Percentiles rank a stretch among this genome's conserved stretches.
These are phyloP conservation scores for Clitopilus passeckerianus DNA, from an alignment of 768 basidiomycete species.

Conservation along the genomic window DNA sequence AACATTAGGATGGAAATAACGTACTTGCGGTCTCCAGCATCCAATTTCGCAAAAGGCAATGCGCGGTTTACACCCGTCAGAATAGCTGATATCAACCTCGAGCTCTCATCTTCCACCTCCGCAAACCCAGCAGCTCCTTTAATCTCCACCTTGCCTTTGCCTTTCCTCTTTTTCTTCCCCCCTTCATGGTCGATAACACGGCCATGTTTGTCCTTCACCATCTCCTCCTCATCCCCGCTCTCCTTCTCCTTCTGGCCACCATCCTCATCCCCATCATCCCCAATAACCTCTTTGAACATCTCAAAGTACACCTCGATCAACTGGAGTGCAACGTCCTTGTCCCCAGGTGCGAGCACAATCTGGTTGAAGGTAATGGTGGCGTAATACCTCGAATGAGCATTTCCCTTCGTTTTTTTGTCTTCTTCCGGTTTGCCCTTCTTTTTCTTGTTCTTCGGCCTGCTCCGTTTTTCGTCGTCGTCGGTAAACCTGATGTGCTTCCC, in stretches of 20 bases:
- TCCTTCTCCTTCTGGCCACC: slow-evolving; percentile 23
- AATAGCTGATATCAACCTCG: slow-evolving; percentile 83
- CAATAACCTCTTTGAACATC: slow-evolving; percentile 85
- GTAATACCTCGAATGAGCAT: slow-evolving; percentile 85
- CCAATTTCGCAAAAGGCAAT: slow-evolving; percentile 85
- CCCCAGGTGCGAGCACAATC: slow-evolving; percentile 65
- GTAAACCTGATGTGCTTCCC: slow-evolving; percentile 52
- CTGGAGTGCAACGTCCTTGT: slow-evolving; percentile 69
- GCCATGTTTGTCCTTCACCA: slow-evolving; percentile 20
- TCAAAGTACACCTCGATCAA: slow-evolving; percentile 92
- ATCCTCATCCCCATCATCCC: slow-evolving; percentile 36
- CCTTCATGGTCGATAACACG: slow-evolving; percentile 18
- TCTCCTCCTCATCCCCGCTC: slow-evolving; percentile 24
- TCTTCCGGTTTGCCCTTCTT: background rate
- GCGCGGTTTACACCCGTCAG: slow-evolving; percentile 95
- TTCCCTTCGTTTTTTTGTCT: slow-evolving; percentile 23
- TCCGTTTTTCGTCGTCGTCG: slow-evolving; percentile 27
- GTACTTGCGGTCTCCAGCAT: slow-evolving; percentile 61
- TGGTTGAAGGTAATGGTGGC: slow-evolving; percentile 94
- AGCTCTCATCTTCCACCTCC: slow-evolving; percentile 75
- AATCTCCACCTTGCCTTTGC: slow-evolving; percentile 36
- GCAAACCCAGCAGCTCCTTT: slow-evolving; percentile 62
- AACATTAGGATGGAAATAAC: slow-evolving; percentile 14
- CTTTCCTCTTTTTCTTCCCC: slow-evolving; percentile 30
- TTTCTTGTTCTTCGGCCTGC: slow-evolving; percentile 19